phyloP scores from a whole-genome alignment of 2,329 filamentous ascomycete species.

The Calonectria hongkongensis region DNA sequence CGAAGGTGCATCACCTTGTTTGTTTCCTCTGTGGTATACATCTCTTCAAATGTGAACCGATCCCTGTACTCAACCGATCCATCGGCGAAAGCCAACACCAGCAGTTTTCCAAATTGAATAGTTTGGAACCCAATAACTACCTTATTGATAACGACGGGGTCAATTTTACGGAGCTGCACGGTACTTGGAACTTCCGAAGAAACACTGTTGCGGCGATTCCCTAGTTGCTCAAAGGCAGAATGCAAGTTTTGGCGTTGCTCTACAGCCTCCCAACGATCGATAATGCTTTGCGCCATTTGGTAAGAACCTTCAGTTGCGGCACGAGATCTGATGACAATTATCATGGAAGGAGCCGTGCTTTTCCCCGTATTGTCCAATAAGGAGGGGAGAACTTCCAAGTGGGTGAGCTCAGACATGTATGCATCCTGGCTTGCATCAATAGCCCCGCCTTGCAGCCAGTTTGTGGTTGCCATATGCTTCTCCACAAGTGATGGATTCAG shows the following conservation, averaged over 20 bases:
- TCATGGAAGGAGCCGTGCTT: constrained; percentile 73
- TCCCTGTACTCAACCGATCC: constrained; percentile 89
- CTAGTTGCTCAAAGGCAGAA: constrained; percentile 85
- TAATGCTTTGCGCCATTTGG: constrained; percentile 81
- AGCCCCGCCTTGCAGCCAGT: constrained; percentile 71
- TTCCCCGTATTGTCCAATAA: constrained; percentile 76
- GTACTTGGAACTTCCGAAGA: constrained; percentile 58
- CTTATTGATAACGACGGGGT: constrained; percentile 82
- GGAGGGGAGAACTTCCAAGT: constrained; percentile 83
- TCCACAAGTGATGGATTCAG: constrained; percentile 73
- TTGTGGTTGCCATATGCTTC: constrained; percentile 74
- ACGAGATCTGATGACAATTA: constrained; percentile 84
- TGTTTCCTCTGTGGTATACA: constrained; percentile 78
- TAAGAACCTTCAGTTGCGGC: constrained; percentile 72
- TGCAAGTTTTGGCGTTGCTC: constrained; percentile 81
- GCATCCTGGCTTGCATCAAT: constrained; percentile 66
- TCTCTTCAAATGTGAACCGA: constrained; percentile 81
- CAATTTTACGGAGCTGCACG: constrained; percentile 75
- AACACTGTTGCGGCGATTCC: constrained; percentile 74
- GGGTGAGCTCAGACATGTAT: constrained; percentile 79
- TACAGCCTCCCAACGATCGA: constrained; percentile 89
- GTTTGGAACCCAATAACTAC: constrained; percentile 81
- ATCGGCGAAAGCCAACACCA: constrained; percentile 86
- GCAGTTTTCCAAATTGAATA: constrained; percentile 81
- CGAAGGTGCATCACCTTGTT: constrained; percentile 81